Percentiles rank a stretch among this genome's conserved stretches.
Evolutionary conservation across 2,329 filamentous ascomycete genomes (phyloP).

Genomic region (Neocucurbitaria cava): DNA sequence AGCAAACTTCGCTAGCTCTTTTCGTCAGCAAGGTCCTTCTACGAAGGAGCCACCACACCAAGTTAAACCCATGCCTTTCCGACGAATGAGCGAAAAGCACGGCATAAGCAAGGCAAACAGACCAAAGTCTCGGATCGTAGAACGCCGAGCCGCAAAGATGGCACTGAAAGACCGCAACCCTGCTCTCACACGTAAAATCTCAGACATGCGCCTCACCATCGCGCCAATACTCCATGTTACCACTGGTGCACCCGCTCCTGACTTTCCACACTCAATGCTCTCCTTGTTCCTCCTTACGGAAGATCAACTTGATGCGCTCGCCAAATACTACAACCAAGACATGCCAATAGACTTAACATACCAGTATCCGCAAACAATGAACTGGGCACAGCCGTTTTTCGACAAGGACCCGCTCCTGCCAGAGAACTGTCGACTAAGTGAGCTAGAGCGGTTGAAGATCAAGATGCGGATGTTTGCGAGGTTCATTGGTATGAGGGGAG

Average conservation of each 20-base stretch:
- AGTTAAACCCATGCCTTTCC: constrained; percentile 8
- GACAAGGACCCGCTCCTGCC: constrained; percentile 23
- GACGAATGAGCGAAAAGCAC: constrained; percentile 15
- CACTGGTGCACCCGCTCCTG: constrained; percentile 67
- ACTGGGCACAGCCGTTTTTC: constrained; percentile 61
- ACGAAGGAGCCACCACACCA: not conserved
- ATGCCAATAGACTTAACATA: constrained; percentile 56
- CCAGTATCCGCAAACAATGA: constrained; percentile 73
- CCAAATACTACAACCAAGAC: constrained; percentile 76
- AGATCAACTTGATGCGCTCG: constrained; percentile 71
- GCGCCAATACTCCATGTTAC: constrained; percentile 68
- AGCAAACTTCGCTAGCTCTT: constrained; percentile 14
- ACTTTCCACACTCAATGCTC: constrained; percentile 71
- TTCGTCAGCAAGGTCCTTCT: not conserved
- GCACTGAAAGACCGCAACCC: constrained; percentile 43
- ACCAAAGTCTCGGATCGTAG: constrained; percentile 10
- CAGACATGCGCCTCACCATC: constrained; percentile 70
- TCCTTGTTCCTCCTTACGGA: constrained; percentile 78
- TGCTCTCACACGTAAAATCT: constrained; percentile 66
- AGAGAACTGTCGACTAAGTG: constrained; percentile 36
- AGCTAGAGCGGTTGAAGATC: constrained; percentile 51
- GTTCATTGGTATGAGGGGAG: constrained; percentile 75
- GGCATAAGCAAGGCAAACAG: constrained; percentile 21
- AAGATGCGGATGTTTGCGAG: constrained; percentile 75
- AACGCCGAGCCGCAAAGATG: constrained; percentile 18